Conservation (phyloP, 2,329 filamentous ascomycete genomes). For the Fusarium sp. region DNA sequence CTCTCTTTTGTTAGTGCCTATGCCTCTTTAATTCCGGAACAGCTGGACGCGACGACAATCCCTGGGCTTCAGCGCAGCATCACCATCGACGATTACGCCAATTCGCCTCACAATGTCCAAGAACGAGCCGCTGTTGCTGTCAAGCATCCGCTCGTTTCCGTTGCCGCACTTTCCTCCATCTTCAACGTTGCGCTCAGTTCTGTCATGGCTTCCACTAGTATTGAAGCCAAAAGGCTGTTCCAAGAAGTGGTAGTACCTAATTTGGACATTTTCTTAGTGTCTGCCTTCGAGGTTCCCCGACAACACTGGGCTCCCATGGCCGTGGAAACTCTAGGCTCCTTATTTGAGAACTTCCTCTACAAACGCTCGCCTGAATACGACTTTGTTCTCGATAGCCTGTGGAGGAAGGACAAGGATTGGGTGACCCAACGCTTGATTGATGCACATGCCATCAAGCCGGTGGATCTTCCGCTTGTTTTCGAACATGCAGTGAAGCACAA, state of each 20-base stretch:
- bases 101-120: constrained; percentile 61
- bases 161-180: constrained; percentile 80
- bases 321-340: constrained; percentile 77
- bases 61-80: constrained; percentile 85
- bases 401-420: constrained; percentile 91
- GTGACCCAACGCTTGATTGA: constrained; percentile 83
- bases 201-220: constrained; percentile 68
- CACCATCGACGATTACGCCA: constrained; percentile 66
- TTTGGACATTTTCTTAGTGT: constrained; percentile 81
- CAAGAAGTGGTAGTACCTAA: constrained; percentile 77
- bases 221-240: constrained; percentile 73
- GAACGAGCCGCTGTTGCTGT: constrained; percentile 71
- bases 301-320: constrained; percentile 78
- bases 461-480: constrained; percentile 57
- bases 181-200: constrained; percentile 73
- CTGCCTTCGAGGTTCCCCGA: constrained; percentile 79
- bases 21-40: constrained; percentile 76
- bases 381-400: constrained; percentile 90
- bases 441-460: constrained; percentile 80
- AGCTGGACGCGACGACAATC: constrained; percentile 86
- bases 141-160: constrained; percentile 87
- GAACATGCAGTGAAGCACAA: constrained; percentile 80
- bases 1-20: constrained; percentile 94
- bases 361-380: constrained; percentile 82
- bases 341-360: constrained; percentile 85